Conservation (phyloP, 169 alveolate species). For the Plasmodium yoelii region DNA sequence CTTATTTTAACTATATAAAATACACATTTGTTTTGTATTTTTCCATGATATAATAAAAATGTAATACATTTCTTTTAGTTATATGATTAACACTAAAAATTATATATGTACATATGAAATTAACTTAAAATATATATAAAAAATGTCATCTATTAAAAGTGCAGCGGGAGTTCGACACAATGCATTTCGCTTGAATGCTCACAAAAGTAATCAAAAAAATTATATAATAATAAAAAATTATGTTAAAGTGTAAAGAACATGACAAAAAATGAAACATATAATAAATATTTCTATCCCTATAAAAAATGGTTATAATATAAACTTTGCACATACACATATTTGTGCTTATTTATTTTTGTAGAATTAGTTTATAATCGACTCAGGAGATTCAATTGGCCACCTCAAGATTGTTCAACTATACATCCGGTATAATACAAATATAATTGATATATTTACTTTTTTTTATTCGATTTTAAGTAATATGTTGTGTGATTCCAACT, state of each 20-base stretch:
- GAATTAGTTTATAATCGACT: conserved; percentile 63
- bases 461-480: not conserved
- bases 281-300: not conserved
- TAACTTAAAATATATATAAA: conserved; percentile 1
- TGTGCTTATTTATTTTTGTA: conserved; percentile 7
- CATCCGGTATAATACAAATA: conserved; percentile 66
- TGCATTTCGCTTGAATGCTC: conserved; percentile 69
- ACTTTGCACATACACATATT: not conserved
- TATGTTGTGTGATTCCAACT: not conserved
- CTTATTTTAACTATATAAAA: not conserved
- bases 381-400: conserved; percentile 75
- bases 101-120: conserved; percentile 4
- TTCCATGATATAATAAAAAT: conserved; percentile 3
- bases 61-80: not conserved
- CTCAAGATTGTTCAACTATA: conserved; percentile 67
- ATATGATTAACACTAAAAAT: conserved; percentile 6
- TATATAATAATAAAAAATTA: not conserved
- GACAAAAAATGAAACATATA: not conserved
- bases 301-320: not conserved
- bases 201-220: conserved; percentile 45
- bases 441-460: not conserved
- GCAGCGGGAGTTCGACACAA: conserved; percentile 70
- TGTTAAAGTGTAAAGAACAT: not conserved
- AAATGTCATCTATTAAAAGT: conserved; percentile 54
- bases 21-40: not conserved